Percentiles rank a stretch among this genome's conserved stretches.
These are phyloP conservation scores for Rhytidhysteron rufulum DNA, from an alignment of 2,329 filamentous ascomycete genomes.

Conservation along the genomic window DNA sequence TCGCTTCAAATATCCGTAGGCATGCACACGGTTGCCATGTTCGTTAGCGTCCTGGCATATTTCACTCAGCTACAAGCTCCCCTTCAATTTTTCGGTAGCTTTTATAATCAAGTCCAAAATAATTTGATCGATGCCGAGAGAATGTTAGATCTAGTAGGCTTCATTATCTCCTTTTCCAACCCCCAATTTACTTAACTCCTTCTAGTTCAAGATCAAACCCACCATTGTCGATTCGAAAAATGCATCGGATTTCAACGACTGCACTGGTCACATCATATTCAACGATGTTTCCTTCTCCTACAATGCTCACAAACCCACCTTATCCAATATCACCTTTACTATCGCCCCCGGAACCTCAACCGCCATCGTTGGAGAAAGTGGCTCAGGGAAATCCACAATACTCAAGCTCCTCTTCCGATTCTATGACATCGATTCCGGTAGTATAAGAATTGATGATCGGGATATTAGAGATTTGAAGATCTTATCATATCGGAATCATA, in stretches of 20 bases:
- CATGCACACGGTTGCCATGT: conserved; percentile 9
- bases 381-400: conserved; percentile 54
- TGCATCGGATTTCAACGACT: conserved; percentile 3
- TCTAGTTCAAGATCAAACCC: conserved; percentile 10
- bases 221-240: conserved; percentile 7
- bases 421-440: conserved; percentile 48
- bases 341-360: conserved; percentile 47
- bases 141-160: conserved; percentile 16
- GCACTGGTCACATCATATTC: conserved; percentile 11
- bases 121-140: conserved; percentile 18
- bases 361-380: conserved; percentile 54
- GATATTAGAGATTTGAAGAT: conserved; percentile 53
- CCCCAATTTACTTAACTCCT: no score
- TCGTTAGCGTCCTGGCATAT: conserved; percentile 15
- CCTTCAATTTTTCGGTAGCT: conserved; percentile 17
- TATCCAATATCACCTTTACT: conserved; percentile 43
- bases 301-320: conserved; percentile 41
- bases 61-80: conserved; percentile 18
- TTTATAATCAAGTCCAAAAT: conserved; percentile 18
- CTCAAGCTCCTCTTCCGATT: conserved; percentile 53
- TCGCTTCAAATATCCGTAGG: conserved; percentile 10
- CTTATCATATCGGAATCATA: conserved; percentile 48
- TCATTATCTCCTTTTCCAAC: not conserved
- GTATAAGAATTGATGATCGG: conserved; percentile 50
- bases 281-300: conserved; percentile 16